Evolutionary conservation across 306 rosid species (phyloP), one percentile per base, ranked within the genome.

Genomic region (Alnus glutinosa): DNA sequence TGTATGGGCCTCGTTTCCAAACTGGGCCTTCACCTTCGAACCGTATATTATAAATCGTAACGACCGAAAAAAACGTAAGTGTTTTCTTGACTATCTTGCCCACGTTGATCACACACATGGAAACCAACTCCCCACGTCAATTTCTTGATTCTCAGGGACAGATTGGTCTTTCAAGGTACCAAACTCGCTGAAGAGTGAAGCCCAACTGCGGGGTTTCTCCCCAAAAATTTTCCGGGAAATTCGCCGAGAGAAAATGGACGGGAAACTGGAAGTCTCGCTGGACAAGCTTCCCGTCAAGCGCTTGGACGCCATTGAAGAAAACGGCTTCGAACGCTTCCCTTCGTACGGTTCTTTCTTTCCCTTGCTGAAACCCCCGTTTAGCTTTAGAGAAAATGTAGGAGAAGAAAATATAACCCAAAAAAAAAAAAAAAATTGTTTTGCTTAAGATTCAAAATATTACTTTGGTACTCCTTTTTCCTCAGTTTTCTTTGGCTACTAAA

Each of bases 251-350:
- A 64, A 83, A 39, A 93, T 95, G 98, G 93, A 88, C 9, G 86
- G 83, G 7, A 85, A 80, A 52, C 64, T 89, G 69, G 80, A 84
- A 44, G 78, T 92, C 59, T 95, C 96, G 36, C 87, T 95, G 12
- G 98, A 95, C 86, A 95, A 90, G 90, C 97, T 95, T 37, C 98
- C 97, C 0, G 76, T 92, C 82, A 95, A 92, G 87, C 93, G 98
- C 70, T 82, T 95, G 81, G 98, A 92, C 11, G 78, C 90, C 70
- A 92, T 91, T 57, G 97, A 92, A 84, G 98, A 95, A 79, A 89
- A 87, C 42, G 98, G 98, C 75, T 13, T 80, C 8, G 98, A 95
- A 79, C 87, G 92, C 59, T 92, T 95, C 84, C 96, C 98, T 54
- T 55, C 81, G 94, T 94, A 91, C 51, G 89, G 9, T 74, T 55